phyloP scores from a whole-genome alignment of 768 basidiomycete genomes.

The Russula foetens region DNA sequence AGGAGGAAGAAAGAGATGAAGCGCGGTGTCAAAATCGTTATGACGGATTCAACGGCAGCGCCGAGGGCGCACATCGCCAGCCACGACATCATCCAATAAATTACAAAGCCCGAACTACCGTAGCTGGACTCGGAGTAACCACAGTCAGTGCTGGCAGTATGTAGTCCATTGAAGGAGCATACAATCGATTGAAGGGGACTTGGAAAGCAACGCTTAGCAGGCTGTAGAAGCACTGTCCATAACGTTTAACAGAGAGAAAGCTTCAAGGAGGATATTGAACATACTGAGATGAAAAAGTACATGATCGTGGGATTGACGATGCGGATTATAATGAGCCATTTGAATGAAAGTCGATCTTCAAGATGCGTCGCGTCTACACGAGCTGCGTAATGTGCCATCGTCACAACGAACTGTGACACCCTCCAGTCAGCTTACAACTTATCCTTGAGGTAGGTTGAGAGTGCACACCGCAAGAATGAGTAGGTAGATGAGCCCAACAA shows the following conservation, averaged over 20 bases:
- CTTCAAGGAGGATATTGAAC: neutral
- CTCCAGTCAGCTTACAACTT: neutral
- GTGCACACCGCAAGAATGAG: slow-evolving; percentile 25
- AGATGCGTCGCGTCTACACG: slow-evolving; percentile 31
- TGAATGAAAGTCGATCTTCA: slow-evolving; percentile 31
- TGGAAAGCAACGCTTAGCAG: slow-evolving; percentile 53
- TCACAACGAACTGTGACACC: neutral
- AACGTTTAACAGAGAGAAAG: neutral
- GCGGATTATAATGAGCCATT: slow-evolving; percentile 34
- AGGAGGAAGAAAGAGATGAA: slow-evolving; percentile 56
- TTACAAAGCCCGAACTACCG: slow-evolving; percentile 44
- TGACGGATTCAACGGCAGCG: slow-evolving; percentile 50
- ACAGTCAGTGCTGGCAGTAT: neutral
- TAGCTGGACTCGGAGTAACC: slow-evolving; percentile 30
- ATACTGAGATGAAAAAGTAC: slow-evolving; percentile 30
- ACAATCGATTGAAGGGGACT: slow-evolving; percentile 44
- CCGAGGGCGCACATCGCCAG: slow-evolving; percentile 50
- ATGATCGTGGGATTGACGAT: slow-evolving; percentile 31
- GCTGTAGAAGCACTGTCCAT: slow-evolving; percentile 44
- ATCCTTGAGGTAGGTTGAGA: neutral
- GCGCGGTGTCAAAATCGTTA: slow-evolving; percentile 44
- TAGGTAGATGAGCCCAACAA: slow-evolving; percentile 29
- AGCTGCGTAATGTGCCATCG: slow-evolving; percentile 26
- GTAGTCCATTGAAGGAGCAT: slow-evolving; percentile 10
- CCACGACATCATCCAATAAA: slow-evolving; percentile 65